Conservation (phyloP, 257 asterid genomes). For the Marsdenia floribunda region DNA sequence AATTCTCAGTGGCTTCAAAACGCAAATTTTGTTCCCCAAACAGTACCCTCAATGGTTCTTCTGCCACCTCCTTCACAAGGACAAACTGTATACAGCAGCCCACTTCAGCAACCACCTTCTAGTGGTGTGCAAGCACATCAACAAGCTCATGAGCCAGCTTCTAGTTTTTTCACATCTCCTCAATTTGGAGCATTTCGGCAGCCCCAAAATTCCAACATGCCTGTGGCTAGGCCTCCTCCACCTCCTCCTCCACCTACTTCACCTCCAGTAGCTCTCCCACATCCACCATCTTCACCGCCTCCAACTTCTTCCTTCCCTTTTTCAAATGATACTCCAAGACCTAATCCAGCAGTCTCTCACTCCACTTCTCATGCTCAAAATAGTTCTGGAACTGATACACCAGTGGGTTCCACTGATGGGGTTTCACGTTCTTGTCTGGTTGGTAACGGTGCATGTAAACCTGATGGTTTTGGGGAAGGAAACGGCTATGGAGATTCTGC, state of each 20-base stretch:
- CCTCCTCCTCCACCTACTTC: conserved; percentile 49
- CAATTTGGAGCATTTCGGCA: conserved; percentile 30
- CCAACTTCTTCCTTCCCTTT: conserved; percentile 18
- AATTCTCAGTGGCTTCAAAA: conserved; percentile 48
- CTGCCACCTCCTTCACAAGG: conserved; percentile 47
- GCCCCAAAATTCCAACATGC: conserved; percentile 29
- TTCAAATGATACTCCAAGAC: background rate
- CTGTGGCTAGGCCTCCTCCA: conserved; percentile 23
- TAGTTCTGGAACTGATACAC: background rate
- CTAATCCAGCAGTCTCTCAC: conserved; percentile 8
- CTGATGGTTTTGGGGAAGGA: conserved; percentile 2
- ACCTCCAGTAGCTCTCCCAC: conserved; percentile 52
- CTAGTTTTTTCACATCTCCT: conserved; percentile 29
- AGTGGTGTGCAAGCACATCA: conserved; percentile 24
- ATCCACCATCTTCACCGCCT: conserved; percentile 53
- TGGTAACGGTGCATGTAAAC: background rate
- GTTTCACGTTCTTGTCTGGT: conserved; percentile 9
- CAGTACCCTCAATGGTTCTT: conserved; percentile 27
- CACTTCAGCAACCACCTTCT: conserved; percentile 31
- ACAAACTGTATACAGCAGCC: conserved; percentile 35
- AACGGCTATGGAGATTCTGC: conserved; percentile 17
- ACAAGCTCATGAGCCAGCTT: conserved; percentile 24
- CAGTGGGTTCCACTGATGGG: background rate
- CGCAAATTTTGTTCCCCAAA: conserved; percentile 34
- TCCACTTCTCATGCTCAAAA: conserved; percentile 7